Base-by-base conservation (phyloP, 1,139 yeast species). In the Yamadazyma buinensis region DNA sequence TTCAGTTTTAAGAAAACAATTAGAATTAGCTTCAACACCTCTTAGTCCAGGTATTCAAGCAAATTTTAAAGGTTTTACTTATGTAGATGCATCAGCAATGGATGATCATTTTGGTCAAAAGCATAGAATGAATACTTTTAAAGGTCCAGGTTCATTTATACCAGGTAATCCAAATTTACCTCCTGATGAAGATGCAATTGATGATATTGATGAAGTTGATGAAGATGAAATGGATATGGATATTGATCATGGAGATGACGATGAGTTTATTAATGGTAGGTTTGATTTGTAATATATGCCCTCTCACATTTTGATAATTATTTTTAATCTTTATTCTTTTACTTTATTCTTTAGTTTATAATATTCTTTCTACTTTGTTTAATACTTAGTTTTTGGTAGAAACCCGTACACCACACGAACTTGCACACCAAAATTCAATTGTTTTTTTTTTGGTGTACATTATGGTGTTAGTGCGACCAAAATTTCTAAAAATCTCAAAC, bases 21-120 rank as follows among this genome's bases (percentile, higher is more conserved):
- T 75, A 61, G 75, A 77, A 58, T 72, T 80, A 47, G 75, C 75
- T 2, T 71, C 85, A 7, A 85, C 95, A 3, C 97, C 97, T 21
- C 67, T 92, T 43, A 82, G 95, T 8, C 96, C 96, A 2, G 95
- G 95, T 0, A 79, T 90, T 50, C 98, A 92, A 63, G 97, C 95
- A 35, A 88, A 88, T 54, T 92, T 92, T 62, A 86, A 87, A 52
- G 97, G 97, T 1, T 90, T 90, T 57, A 90, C 97, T 0, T 92
- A 85, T 59, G 97, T 92, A 30, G 97, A 88, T 54, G 97, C 85
- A 46, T 84, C 94, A n/a, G 77, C 94, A 18, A 80, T 90, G 71
- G 95, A 87, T 49, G 95, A 87, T 48, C 87, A 84, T 55, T 82
- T 83, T 45, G 68, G 72, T 33, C 64, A 64, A 51, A 61, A 69